A percentile compares a stretch with the other conserved stretches of the same genome.
phyloP scores from a whole-genome alignment of 768 basidiomycete genomes.

The Lactarius deliciosus region DNA sequence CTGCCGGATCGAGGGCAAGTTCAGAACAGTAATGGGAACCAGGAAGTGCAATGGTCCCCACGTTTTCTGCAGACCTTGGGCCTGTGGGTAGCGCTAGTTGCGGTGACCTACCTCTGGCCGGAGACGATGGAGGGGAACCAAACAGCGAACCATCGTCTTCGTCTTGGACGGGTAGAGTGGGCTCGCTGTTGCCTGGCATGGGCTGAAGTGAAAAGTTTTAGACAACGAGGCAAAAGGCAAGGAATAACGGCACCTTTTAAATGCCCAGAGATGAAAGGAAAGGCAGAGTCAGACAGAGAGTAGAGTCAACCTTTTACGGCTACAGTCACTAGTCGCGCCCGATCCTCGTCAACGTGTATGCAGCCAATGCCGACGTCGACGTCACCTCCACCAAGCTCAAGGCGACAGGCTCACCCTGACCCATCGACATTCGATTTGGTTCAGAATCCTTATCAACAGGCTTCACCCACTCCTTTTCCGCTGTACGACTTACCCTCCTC shows the following conservation, averaged over 20 bases:
- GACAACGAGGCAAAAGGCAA: background rate
- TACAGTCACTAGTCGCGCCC: background rate
- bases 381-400: constrained; percentile 5
- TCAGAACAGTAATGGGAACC: constrained; percentile 89
- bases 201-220: constrained; percentile 22
- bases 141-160: constrained; percentile 63
- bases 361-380: background rate
- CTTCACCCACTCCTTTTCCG: constrained; percentile 12
- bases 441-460: constrained; percentile 5
- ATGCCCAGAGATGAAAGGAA: background rate
- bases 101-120: constrained; percentile 52
- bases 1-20: constrained; percentile 79
- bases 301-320: background rate
- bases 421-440: background rate
- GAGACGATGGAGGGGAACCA: constrained; percentile 73
- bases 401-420: constrained; percentile 12
- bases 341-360: background rate
- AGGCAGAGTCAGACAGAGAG: background rate
- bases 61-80: constrained; percentile 66
- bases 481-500: constrained; percentile 1
- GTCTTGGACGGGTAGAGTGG: constrained; percentile 15
- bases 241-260: constrained; percentile 17
- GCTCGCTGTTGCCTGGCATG: constrained; percentile 30
- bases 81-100: constrained; percentile 60
- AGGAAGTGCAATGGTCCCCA: constrained; percentile 99